Base-by-base conservation (phyloP, 306 rosid genomes). In the Lathyrus aphaca region DNA sequence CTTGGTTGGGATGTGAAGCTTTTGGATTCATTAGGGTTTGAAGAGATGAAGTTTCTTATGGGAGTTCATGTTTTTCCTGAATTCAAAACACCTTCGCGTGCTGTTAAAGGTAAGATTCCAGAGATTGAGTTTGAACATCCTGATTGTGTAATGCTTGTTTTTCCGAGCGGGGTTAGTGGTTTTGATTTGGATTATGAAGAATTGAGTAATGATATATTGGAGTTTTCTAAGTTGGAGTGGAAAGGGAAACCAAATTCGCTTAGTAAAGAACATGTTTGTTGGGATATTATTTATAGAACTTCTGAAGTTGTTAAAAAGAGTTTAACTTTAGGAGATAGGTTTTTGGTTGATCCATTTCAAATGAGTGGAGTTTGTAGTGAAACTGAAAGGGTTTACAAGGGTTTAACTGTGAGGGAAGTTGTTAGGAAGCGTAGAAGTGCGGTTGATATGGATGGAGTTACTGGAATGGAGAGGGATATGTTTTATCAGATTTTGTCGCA, bases 1-100 rank as follows among this genome's bases (percentile, higher is more conserved):
- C 82, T 90, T 64, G 98, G 98, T 7, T 90, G 96, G 97, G 96
- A 94, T 61, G 98, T 90, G 81, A 88, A 86, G 86, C 65, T 94
- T 76, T 66, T 94, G 1, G 98, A 90, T 57, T 85, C 95, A 13
- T 63, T 94, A 17, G 95, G 95, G 30, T 80, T 43, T 75, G 90
- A 71, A 46, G 98, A 90, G 71, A 78, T 90, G 88, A 85, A 85
- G 83, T 82, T 66, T 81, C 81, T 94, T 44, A 85, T 90, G 92
- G 98, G 98, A 69, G 80, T 90, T 40, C 83, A 74, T 38, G 68
- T 76, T 51, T 81, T 84, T 57, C 87, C 85, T 2, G 86, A 82
- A 19, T 86, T 94, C 17, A 79, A 85, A 74, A 70, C 76, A 37
- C 94, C 97, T 0, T 76, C 86, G 4, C 71, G 77, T 45, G 86